A percentile compares a stretch with the other conserved stretches of the same genome.
Evolutionary conservation across 495 filamentous ascomycete genomes (phyloP).

Genomic region (Friedmanniomyces simplex): DNA sequence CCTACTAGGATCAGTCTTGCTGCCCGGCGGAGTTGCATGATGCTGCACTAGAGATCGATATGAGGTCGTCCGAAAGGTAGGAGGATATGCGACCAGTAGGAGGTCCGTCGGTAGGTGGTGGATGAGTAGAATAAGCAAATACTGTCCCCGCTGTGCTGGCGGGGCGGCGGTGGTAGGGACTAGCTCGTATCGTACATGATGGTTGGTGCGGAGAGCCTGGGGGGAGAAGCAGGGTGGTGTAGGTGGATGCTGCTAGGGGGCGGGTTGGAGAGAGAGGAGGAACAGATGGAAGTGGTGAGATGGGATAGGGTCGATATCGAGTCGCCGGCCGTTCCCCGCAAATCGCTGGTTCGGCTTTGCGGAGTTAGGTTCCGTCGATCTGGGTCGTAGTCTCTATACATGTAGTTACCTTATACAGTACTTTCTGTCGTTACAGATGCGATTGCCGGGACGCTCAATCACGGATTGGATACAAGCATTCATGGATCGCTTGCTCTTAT

Average conservation of each 20-base stretch:
- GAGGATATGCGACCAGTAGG: background rate
- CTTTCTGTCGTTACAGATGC: background rate
- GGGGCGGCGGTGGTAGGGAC: background rate
- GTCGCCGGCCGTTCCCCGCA: no score
- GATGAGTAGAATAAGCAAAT: background rate
- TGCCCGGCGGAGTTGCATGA: conserved; percentile 36
- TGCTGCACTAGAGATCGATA: background rate
- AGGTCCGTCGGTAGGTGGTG: no score
- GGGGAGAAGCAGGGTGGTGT: background rate
- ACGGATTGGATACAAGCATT: no score
- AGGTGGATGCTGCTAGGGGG: background rate
- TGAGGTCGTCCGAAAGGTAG: background rate
- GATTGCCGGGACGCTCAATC: background rate
- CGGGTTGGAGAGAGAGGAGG: no score
- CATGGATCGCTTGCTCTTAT: no score
- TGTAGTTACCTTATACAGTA: background rate
- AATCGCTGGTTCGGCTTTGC: no score
- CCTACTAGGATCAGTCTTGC: conserved; percentile 92
- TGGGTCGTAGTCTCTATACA: no score
- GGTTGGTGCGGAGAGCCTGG: background rate
- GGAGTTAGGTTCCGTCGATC: no score
- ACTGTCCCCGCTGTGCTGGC: background rate
- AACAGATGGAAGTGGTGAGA: background rate
- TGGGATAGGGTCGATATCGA: no score
- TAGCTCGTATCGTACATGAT: conserved; percentile 19